phyloP scores from a whole-genome alignment of 129 eudicot genomes.

The Smallanthus sonchifolius region DNA sequence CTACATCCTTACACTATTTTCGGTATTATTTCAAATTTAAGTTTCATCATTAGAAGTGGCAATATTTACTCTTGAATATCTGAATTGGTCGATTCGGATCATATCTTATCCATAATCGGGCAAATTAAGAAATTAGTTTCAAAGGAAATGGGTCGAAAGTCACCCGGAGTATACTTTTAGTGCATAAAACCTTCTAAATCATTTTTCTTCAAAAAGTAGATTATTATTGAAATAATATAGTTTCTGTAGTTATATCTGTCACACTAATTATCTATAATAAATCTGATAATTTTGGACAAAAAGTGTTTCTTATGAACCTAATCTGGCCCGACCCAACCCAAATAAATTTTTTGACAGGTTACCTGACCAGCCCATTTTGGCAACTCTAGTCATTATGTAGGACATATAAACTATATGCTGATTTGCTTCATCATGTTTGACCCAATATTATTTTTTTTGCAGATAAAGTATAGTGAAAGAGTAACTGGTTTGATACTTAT shows the following conservation, averaged over 20 bases:
- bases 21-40: constrained; percentile 43
- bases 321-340: background rate
- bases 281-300: background rate
- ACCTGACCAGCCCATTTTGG: background rate
- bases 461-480: constrained; percentile 78
- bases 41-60: background rate
- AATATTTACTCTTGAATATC: background rate
- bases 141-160: background rate
- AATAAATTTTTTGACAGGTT: background rate
- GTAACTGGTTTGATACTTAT: constrained; percentile 90
- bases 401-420: background rate
- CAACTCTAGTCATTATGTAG: background rate
- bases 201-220: too few species aligned
- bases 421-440: constrained; percentile 11
- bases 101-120: background rate
- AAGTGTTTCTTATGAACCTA: background rate
- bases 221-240: background rate
- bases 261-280: background rate
- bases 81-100: background rate
- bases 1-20: constrained; percentile 75
- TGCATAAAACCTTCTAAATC: background rate
- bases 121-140: background rate
- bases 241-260: background rate
- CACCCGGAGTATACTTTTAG: background rate
- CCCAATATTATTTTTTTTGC: constrained; percentile 17